phyloP scores from a whole-genome alignment of 768 basidiomycete genomes.

The Mycena amicta region DNA sequence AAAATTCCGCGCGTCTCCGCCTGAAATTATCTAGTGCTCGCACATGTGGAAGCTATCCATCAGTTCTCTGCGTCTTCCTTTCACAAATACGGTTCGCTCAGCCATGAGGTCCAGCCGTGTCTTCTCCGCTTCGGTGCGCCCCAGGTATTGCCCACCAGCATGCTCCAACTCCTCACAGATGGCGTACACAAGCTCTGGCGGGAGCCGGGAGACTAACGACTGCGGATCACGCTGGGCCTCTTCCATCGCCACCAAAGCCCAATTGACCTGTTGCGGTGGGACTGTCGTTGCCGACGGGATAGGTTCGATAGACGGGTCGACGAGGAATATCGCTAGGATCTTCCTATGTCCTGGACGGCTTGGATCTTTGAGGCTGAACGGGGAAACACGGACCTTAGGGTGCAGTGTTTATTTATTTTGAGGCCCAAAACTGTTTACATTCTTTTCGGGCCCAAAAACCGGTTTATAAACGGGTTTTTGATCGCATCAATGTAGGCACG shows the following conservation, averaged over 20 bases:
- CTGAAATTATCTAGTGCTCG: constrained; percentile 9
- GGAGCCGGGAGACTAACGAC: constrained; percentile 4
- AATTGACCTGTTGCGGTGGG: constrained; percentile 35
- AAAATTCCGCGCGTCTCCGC: background rate
- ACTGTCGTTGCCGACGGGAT: constrained; percentile 33
- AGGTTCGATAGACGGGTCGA: constrained; percentile 34
- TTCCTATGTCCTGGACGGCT: constrained; percentile 41
- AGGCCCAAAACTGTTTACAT: no score
- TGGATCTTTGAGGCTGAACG: constrained; percentile 35
- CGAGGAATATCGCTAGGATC: constrained; percentile 40
- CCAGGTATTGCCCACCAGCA: background rate
- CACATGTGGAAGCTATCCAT: constrained; percentile 17
- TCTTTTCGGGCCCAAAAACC: no score
- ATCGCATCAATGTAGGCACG: no score
- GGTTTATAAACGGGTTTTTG: no score
- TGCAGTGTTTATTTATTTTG: no score
- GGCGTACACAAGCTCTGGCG: constrained; percentile 6
- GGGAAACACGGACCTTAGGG: no score
- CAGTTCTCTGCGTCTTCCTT: background rate
- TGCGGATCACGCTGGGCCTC: constrained; percentile 2
- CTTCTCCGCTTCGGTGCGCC: constrained; percentile 10
- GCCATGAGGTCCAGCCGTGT: constrained; percentile 22
- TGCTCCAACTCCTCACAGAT: background rate
- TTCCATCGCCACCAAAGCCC: constrained; percentile 24
- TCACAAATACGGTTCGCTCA: constrained; percentile 20